Base-by-base conservation (phyloP, 805 yeast species). In the Nakazawaea ernobii region DNA sequence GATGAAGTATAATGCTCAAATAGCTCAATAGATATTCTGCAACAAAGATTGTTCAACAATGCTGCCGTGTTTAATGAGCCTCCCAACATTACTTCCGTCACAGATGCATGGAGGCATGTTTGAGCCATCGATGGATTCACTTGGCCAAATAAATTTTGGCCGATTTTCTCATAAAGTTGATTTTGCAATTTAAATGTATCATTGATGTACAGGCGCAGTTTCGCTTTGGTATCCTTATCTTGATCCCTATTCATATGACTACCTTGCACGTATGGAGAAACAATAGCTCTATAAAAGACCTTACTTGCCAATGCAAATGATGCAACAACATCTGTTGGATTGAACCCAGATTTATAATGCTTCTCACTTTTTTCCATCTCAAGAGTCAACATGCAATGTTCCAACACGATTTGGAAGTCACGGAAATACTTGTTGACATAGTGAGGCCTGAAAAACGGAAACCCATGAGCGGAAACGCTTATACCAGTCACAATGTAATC, bases 1-100 rank as follows among this genome's bases (percentile, higher is more conserved):
- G 14, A 27, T 8, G 14, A 17, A 14, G 24, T 46, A 39, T 37
- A 46, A 37, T 42, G 49, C 6, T 46, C 49, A 27, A 42, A 46
- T 17, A 42, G 14, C 9, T 46, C 46, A 35, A 46, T 42, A 10
- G 49, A 26, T 33, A 37, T 11, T n/a, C 49, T n/a, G 24, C 43
- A 36, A 10, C 30, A 33, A 26, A 41, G 10, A 27, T 27, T 37
- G 20, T 32, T 46, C 20, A 46, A 28, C 15, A 42, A 4, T 8
- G 26, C 20, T 8, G 46, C 42, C 6, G 32, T 36, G 9, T 14
- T 37, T 8, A 46, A 24, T 8, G 46, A 46, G n/a, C 42, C 45
- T 8, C 39, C 35, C 9, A 42, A 8, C 30, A 42, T 38, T 9
- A 46, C 35, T n/a, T 46, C 46, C 7, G 46, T 26, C 9, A 46